phyloP scores from a whole-genome alignment of 495 filamentous ascomycete species.

The Hypoxylon rickii region DNA sequence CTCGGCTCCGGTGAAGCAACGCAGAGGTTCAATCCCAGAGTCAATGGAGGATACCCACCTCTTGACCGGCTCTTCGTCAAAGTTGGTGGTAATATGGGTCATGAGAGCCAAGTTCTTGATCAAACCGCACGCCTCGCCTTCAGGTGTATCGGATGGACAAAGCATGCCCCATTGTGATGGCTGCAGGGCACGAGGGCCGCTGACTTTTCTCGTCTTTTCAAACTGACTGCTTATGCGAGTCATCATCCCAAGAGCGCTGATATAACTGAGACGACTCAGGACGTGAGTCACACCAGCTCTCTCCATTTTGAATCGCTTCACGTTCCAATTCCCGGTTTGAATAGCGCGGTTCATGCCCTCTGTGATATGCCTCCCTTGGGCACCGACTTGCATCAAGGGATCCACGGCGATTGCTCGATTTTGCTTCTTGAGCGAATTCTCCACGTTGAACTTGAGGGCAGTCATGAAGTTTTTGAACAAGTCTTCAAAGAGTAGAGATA shows the following conservation, averaged over 20 bases:
- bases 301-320: slow-evolving; percentile 98
- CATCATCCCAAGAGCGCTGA: slow-evolving; percentile 99
- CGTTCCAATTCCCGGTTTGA: slow-evolving; percentile 94
- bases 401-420: slow-evolving; percentile 86
- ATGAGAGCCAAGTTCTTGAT: slow-evolving; percentile 98
- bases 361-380: slow-evolving; percentile 81
- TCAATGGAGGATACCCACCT: slow-evolving; percentile 84
- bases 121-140: slow-evolving; percentile 96
- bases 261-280: slow-evolving; percentile 92
- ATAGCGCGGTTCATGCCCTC: slow-evolving; percentile 91
- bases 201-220: slow-evolving; percentile 96
- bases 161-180: slow-evolving; percentile 98
- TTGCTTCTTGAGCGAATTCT: slow-evolving; percentile 89
- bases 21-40: slow-evolving; percentile 55
- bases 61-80: slow-evolving; percentile 85
- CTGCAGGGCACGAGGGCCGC: slow-evolving; percentile 91
- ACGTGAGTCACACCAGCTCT: slow-evolving; percentile 96
- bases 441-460: slow-evolving; percentile 85
- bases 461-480: slow-evolving; percentile 92
- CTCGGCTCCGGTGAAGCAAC: slow-evolving; percentile 72
- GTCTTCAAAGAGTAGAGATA: slow-evolving; percentile 96
- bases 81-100: slow-evolving; percentile 97
- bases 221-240: slow-evolving; percentile 98
- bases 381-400: slow-evolving; percentile 72
- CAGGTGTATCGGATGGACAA: slow-evolving; percentile 94